Base-by-base conservation (phyloP, 192 early-diverging fungal species). In the Umbelopsis sp. region DNA sequence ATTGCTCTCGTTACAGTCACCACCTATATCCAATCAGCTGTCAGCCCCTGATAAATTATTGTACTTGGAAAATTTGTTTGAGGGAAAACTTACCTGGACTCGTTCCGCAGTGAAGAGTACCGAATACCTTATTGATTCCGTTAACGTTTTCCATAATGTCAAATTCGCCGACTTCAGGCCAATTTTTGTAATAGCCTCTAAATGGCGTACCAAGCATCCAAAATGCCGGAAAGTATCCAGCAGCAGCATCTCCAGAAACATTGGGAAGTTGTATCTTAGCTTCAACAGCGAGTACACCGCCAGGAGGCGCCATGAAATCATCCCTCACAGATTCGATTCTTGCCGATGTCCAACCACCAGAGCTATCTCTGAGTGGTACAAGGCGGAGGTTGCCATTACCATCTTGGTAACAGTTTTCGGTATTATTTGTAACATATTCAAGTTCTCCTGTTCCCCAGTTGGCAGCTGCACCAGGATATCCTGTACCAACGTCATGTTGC, bases 101-200 rank as follows among this genome's bases (percentile, higher is more conserved):
- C 14, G 26, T 32, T 34, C 29, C 56, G 17, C 56, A 20, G 31
- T 62, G 56, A 8, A 62, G 31, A 20, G 56, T 62, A 16, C 56
- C 56, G 12, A 17, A 62, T 6, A 62, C 56, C 16, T 17, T 34
- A 32, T 62, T 62, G 56, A 62, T 20, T 20, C 56, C 56, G 17
- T 62, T 62, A 7, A 62, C 31, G n/a, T 34, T 62, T 14, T 62
- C 56, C 56, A 62, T 62, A 26, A 62, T 62, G 26, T 62, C 56
- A 36, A 62, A 62, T 62, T 62, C 56, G 9, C 56, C 56, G 6
- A 62, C 17, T 20, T 12, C 11, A 12, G 56, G 56, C 56, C 56
- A 62, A 12, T 62, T 62, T 6, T 62, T 29, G 31, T 32, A 31
- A 4, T 62, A 34, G 12, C 29, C 29, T 20, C 56, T 36, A 14